A percentile compares a stretch with the other conserved stretches of the same genome.
phyloP scores from a whole-genome alignment of 2,329 filamentous ascomycete genomes.

The Cladosporium sp. region DNA sequence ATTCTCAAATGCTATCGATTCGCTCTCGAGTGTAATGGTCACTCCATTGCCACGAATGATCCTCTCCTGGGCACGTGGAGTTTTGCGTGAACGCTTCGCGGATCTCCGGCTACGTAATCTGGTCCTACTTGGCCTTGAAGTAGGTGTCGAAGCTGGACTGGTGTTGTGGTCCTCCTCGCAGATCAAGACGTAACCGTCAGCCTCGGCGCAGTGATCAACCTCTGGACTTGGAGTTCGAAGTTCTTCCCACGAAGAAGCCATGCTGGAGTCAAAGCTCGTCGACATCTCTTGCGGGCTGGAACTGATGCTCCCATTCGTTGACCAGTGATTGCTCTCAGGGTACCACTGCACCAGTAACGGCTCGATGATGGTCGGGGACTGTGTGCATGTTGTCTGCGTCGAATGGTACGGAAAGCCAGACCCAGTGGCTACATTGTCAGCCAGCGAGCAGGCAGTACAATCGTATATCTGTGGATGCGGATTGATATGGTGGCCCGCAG shows the following conservation, averaged over 20 bases:
- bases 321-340: slow-evolving; percentile 18
- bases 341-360: slow-evolving; percentile 24
- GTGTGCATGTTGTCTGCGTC: not conserved
- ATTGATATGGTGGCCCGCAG: not conserved
- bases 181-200: slow-evolving; percentile 21
- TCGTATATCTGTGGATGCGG: not conserved
- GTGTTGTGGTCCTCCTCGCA: slow-evolving; percentile 14
- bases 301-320: slow-evolving; percentile 13
- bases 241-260: slow-evolving; percentile 1
- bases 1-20: not conserved
- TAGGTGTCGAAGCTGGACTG: slow-evolving; percentile 3
- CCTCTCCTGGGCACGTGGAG: not conserved
- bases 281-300: slow-evolving; percentile 7
- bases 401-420: not conserved
- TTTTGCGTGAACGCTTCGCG: slow-evolving; percentile 16
- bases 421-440: not conserved
- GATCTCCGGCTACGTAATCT: slow-evolving; percentile 8
- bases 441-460: not conserved
- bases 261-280: slow-evolving; percentile 1
- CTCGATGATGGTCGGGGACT: slow-evolving; percentile 17
- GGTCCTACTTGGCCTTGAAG: not conserved
- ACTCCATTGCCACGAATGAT: slow-evolving; percentile 3
- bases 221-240: slow-evolving; percentile 3
- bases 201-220: slow-evolving; percentile 21
- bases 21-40: slow-evolving; percentile 5